phyloP scores from a whole-genome alignment of 1,284 basidiomycete species.

The Tilletia indica region DNA sequence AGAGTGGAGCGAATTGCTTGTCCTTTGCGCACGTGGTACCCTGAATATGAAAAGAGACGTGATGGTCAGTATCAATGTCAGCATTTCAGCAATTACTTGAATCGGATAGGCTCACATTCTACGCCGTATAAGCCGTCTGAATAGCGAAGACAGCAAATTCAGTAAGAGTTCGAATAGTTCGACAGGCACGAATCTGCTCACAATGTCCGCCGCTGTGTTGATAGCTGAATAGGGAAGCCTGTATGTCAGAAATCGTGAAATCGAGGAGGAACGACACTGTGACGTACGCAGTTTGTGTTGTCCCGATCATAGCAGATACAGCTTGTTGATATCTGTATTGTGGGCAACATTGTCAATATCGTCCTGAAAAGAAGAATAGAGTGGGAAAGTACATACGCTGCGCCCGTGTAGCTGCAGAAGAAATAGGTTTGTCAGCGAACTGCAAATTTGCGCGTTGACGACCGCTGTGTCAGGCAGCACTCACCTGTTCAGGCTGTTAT shows the following conservation, averaged over 20 bases:
- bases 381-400: background rate
- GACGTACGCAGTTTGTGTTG: background rate
- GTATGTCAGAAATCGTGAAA: background rate
- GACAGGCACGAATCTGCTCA: background rate
- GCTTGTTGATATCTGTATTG: constrained; percentile 7
- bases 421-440: background rate
- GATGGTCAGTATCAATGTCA: too few relatives aligned
- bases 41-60: too few relatives aligned
- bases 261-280: background rate
- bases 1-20: too few relatives aligned
- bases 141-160: background rate
- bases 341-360: background rate
- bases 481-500: background rate
- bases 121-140: background rate
- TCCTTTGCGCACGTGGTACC: too few relatives aligned
- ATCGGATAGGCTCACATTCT: background rate
- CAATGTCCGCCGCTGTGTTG: background rate
- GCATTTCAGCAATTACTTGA: too few relatives aligned
- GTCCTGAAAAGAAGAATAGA: too few relatives aligned
- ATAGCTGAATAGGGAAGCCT: background rate
- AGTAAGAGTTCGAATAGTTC: background rate
- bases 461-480: background rate
- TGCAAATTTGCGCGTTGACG: background rate
- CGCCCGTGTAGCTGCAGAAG: background rate
- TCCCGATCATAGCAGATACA: background rate